Percentiles rank a stretch among this genome's conserved stretches.
These are phyloP conservation scores for Penicillium odoratum DNA, from an alignment of 495 filamentous ascomycete species.

Conservation along the genomic window DNA sequence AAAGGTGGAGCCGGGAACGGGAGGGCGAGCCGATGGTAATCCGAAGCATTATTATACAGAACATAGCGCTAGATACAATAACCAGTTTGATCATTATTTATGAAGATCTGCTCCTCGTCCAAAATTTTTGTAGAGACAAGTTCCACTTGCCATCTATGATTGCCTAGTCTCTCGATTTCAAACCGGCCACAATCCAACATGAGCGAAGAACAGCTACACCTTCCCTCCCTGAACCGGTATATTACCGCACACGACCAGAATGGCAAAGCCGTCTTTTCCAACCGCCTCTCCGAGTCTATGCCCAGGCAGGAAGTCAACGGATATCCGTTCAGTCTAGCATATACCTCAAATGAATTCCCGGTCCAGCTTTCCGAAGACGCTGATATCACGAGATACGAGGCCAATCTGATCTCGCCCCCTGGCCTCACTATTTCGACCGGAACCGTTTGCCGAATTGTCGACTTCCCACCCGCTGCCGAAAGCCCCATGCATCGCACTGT, in stretches of 20 bases:
- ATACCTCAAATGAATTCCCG: constrained; percentile 50
- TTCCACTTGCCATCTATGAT: too few species aligned
- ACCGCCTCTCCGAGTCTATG: constrained; percentile 18
- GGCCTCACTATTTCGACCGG: constrained; percentile 48
- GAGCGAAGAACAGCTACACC: too few species aligned
- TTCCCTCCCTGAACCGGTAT: too few species aligned
- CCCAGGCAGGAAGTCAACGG: constrained; percentile 20
- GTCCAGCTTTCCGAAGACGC: constrained; percentile 49
- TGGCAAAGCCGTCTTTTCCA: constrained; percentile 37
- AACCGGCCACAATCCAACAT: too few species aligned
- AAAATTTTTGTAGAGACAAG: too few species aligned
- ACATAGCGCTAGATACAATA: too few species aligned
- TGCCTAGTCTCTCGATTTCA: too few species aligned
- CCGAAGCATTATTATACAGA: too few species aligned
- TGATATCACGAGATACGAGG: constrained; percentile 26
- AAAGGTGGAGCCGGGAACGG: too few species aligned
- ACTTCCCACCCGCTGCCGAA: constrained; percentile 56
- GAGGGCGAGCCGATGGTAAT: too few species aligned
- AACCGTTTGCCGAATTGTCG: constrained; percentile 56
- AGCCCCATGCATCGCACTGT: constrained; percentile 65
- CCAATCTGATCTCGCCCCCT: constrained; percentile 35
- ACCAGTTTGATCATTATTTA: too few species aligned
- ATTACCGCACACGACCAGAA: constrained; percentile 40
- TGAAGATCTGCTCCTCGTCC: too few species aligned
- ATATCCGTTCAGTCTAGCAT: constrained; percentile 33